A percentile compares a stretch with the other conserved stretches of the same genome.
phyloP scores from a whole-genome alignment of 2,329 filamentous ascomycete species.

The Biscogniauxia marginata region DNA sequence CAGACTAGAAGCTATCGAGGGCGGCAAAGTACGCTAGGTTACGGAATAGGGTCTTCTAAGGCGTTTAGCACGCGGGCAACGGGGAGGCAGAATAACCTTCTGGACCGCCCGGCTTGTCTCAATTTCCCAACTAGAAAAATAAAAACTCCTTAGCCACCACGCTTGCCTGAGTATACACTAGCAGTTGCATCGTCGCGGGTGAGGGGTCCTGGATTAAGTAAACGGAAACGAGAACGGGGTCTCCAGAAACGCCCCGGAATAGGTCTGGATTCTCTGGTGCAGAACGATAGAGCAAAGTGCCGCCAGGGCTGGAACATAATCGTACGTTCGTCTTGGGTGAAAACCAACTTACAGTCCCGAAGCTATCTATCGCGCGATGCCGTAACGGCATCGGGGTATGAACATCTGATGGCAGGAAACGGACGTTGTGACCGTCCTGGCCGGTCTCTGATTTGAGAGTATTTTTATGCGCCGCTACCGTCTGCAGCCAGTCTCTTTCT shows the following conservation, averaged over 20 bases:
- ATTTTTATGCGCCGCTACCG: not conserved
- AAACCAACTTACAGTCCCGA: not conserved
- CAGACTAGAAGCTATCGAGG: not conserved
- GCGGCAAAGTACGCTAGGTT: not conserved
- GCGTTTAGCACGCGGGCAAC: not conserved
- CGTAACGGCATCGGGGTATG: not conserved
- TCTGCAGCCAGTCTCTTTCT: not conserved
- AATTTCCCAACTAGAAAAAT: constrained; percentile 7
- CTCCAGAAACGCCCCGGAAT: constrained; percentile 27
- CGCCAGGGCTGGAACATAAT: not conserved
- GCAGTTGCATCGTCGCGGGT: not conserved
- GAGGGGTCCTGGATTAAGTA: constrained; percentile 28
- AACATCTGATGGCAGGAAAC: not conserved
- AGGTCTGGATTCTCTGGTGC: constrained; percentile 17
- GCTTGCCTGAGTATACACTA: not conserved
- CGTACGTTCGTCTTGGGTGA: not conserved
- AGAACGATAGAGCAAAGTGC: not conserved
- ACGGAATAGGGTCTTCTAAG: not conserved
- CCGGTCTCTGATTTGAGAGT: constrained; percentile 1
- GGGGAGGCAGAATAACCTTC: constrained; percentile 8
- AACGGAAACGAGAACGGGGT: constrained; percentile 26
- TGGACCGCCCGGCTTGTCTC: constrained; percentile 1
- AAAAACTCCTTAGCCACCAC: constrained; percentile 11
- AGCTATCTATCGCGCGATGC: not conserved
- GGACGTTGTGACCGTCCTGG: not conserved